Percentiles rank a stretch among this genome's conserved stretches.
Evolutionary conservation across 1,284 basidiomycete genomes (phyloP).

Genomic region (Rhodotorula sp.): DNA sequence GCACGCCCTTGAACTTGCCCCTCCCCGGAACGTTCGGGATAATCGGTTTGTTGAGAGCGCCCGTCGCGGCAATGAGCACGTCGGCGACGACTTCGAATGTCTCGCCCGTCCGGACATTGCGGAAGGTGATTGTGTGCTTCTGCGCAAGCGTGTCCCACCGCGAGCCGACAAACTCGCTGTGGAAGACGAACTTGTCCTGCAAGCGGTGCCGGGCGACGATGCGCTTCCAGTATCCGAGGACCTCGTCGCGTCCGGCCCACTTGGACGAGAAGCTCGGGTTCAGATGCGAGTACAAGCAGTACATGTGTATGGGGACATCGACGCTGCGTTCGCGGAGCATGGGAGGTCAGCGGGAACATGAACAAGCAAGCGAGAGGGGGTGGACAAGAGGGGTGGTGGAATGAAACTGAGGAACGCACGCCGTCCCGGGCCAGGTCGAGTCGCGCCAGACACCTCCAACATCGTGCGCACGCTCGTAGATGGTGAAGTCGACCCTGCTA

Average conservation of each 20-base stretch:
- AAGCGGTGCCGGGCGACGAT: slow-evolving; percentile 56
- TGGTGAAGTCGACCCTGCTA: slow-evolving; percentile 32
- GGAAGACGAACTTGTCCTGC: slow-evolving; percentile 54
- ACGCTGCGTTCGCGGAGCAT: slow-evolving; percentile 26
- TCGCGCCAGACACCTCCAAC: slow-evolving; percentile 47
- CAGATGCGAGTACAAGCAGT: slow-evolving; percentile 43
- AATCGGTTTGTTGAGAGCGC: slow-evolving; percentile 55
- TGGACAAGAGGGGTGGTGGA: not conserved
- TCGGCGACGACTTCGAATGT: slow-evolving; percentile 32
- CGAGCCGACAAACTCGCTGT: slow-evolving; percentile 54
- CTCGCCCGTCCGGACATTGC: slow-evolving; percentile 46
- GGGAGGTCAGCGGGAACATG: not conserved
- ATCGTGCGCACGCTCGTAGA: slow-evolving; percentile 40
- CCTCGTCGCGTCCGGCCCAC: slow-evolving; percentile 24
- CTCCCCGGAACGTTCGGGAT: slow-evolving; percentile 56
- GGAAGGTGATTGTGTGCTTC: slow-evolving; percentile 54
- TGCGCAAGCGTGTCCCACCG: slow-evolving; percentile 57
- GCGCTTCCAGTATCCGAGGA: slow-evolving; percentile 54
- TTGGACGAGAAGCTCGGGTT: slow-evolving; percentile 30
- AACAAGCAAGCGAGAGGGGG: too few species aligned
- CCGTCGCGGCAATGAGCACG: slow-evolving; percentile 58
- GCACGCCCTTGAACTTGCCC: slow-evolving; percentile 58
- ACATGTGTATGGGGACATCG: slow-evolving; percentile 47
- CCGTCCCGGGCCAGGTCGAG: slow-evolving; percentile 41
- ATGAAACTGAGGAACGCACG: not conserved